Base-by-base conservation (phyloP, 75 land plant genomes). In the Sequoiadendron giganteum region DNA sequence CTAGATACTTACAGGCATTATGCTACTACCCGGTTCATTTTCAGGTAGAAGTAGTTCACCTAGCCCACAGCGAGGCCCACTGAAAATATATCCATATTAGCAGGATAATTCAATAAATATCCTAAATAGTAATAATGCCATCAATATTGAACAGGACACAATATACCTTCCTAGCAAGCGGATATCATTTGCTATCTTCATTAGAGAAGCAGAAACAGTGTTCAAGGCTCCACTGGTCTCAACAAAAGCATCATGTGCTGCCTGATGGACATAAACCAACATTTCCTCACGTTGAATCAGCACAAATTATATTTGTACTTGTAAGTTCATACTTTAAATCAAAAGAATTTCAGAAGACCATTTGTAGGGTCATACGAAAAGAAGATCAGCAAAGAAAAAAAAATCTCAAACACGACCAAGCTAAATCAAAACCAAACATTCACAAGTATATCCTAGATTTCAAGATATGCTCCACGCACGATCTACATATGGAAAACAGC, bases 1-100 rank as follows among this genome's bases (percentile, higher is more conserved):
- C 19, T 25, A 28, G 48, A 80, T 47, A 52, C 79, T 83, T 95
- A 98, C 99, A 87, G 99, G 99, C 99, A 98, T 98, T 49, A 98
- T 98, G 89, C 99, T 97, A 94, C 99, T 98, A 28, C 99, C 99
- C 43, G 99, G 99, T 89, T 98, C 99, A 88, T 98, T 98, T 93
- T 97, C 99, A 38, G 99, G 99, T 85, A 98, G 92, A 43, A 94
- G 90, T 47, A 98, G 92, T 87, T 98, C 99, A 38, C 99, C 99
- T 86, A 98, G 94, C 38, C 99, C 99, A 89, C 99, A 98, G 48
- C 99, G 97, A 81, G 99, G 99, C 58, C 99, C 99, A 92, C 99
- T 98, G 87, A 65, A 86, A 38, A 87, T 30, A 43, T n/a, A 70
- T 28, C 28, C 45, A 52, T 65, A 32, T 85, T 19, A 85, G 86